Evolutionary conservation across 2,329 filamentous ascomycete genomes (phyloP), one percentile per base, ranked within the genome.

Genomic region (Calonectria ilicicola): DNA sequence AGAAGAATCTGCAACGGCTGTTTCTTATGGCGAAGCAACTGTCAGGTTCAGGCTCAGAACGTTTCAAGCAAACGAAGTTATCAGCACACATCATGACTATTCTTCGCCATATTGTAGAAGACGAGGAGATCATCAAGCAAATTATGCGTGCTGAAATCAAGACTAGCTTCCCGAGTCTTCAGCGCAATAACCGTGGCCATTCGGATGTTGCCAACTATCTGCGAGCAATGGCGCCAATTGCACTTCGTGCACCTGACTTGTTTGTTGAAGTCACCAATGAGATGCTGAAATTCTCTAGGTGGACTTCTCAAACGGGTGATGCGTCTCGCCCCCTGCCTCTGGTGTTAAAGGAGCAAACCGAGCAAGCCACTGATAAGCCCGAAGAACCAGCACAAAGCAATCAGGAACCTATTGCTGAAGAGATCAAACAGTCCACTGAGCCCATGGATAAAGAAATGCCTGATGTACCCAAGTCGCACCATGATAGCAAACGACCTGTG

Each of bases 11-110:
- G 62, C 94, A 97, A 80, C 91, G 95, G 32, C 87, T 99, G 26
- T 98, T 99, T 83, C 91, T 98, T 65, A 98, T 98, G 94, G 92
- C 96, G 70, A 98, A 97, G 83, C 96, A 98, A 82, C 90, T 98
- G 72, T 93, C 95, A 23, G 94, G 94, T 29, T 90, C 92, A 35
- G 93, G 94, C 8, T 94, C 95, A 35, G 91, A 94, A 67, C 93
- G 93, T 67, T 89, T 99, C 12, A 88, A 86, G 73, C 87, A 89
- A 47, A 87, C 86, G 2, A 86, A 86, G 66, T 84, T 91, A 46
- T 86, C 87, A 3, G 83, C 87, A 26, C 90, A 93, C 70, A 93
- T 98, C 79, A 93, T 98, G 89, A 90, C 96, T 15, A 93, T 98
- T 65, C 86, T 99, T 51, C 93, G 97, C 47, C 97, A 99, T 80